Conservation (phyloP, 1,284 basidiomycete genomes). For the Cryptococcus deneoformans region DNA sequence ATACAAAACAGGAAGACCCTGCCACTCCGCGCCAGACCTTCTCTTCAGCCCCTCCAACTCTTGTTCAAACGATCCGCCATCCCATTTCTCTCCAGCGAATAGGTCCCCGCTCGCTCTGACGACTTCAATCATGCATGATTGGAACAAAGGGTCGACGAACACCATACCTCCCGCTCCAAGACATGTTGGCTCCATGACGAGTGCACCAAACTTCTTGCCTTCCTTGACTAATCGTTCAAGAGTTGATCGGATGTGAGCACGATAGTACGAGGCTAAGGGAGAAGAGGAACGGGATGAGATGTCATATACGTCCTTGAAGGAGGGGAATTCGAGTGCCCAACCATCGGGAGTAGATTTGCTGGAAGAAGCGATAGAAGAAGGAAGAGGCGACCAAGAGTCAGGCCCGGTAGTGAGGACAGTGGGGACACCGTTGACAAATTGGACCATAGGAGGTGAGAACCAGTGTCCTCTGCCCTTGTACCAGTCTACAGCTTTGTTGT, state of each 20-base stretch:
- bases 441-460: conserved; percentile 83
- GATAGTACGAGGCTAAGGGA: conserved; percentile 65
- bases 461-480: conserved; percentile 89
- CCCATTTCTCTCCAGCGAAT: conserved; percentile 39
- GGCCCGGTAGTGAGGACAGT: conserved; percentile 58
- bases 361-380: conserved; percentile 10
- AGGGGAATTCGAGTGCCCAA: conserved; percentile 48
- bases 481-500: conserved; percentile 85
- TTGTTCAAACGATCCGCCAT: conserved; percentile 9
- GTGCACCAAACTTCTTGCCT: conserved; percentile 57
- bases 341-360: conserved; percentile 27
- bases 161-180: conserved; percentile 98
- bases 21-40: conserved; percentile 52
- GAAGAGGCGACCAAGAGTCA: conserved; percentile 34
- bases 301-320: conserved; percentile 69
- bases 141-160: conserved; percentile 96
- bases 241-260: conserved; percentile 58
- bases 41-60: conserved; percentile 10
- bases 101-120: conserved; percentile 59
- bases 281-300: conserved; percentile 62
- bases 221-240: conserved; percentile 56
- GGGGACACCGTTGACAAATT: conserved; percentile 62
- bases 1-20: conserved; percentile 84
- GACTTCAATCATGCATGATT: conserved; percentile 78
- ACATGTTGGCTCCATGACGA: conserved; percentile 88